Evolutionary conservation across 352 stramenopile species (phyloP), one percentile per base, ranked within the genome.

Genomic region (Pythium periplocum): DNA sequence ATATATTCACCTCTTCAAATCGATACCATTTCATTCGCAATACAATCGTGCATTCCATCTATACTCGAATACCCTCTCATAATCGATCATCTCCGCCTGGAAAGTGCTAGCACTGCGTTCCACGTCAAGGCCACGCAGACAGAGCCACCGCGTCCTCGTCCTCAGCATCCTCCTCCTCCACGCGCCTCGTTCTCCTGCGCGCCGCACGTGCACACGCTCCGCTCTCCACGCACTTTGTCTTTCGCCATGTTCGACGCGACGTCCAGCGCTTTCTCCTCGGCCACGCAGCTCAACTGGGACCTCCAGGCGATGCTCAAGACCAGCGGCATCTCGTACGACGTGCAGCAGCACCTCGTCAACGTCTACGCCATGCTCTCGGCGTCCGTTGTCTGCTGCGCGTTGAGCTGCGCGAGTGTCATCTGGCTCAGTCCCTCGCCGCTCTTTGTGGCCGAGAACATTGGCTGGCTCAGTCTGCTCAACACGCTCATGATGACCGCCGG

Each of bases 331-430:
- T 70, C 68, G 17, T 33, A 61, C 45, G 66, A 79, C 48, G 71
- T 82, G 33, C 68, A 78, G 51, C 69, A 75, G 53, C 73, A 83
- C 51, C 58, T 83, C 34, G 61, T 70, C 45, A 70, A 64, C 41
- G 76, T 87, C 52, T 87, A 87, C 62, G 66, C 76, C 47, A 84
- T 70, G 41, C 66, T 87, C 46, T 44, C 73, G 33, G 60, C 65
- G 40, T 83, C 71, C 40, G 62, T 87, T 32, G 48, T 87, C 44
- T 55, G 62, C 37, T 63, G 71, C n/a, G 70, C 74, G 51, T 42
- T 79, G 41, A 68, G 61, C 39, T 55, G 63, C 9, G 67, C 50
- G 30, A 44, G 57, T 10, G 73, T 70, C 38, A 32, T 85, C 53
- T 17, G 39, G 8, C 63, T 73, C 35, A 63, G 69, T 8, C 53